These are phyloP conservation scores for Mycena vulgaris DNA, from an alignment of 768 basidiomycete genomes.

Conservation along the genomic window DNA sequence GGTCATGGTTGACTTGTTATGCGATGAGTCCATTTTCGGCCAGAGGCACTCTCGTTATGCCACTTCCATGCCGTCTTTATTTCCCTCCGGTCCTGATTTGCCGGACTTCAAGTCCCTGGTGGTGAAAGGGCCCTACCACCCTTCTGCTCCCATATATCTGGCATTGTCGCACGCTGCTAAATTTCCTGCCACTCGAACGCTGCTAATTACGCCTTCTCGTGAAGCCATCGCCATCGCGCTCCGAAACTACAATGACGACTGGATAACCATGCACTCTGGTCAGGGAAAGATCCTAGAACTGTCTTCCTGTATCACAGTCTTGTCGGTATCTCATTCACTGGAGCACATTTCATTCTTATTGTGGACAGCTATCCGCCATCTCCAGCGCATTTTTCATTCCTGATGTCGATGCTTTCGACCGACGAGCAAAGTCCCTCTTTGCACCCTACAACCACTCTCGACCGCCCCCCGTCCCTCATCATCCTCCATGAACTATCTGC, in stretches of 20 bases:
- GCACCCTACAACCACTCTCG: conserved; percentile 46
- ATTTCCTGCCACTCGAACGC: conserved; percentile 49
- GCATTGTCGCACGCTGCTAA: conserved; percentile 64
- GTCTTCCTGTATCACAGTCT: conserved; percentile 63
- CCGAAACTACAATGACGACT: conserved; percentile 66
- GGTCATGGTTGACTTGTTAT: too few species aligned
- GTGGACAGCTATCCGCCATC: conserved; percentile 73
- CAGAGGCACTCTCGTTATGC: too few species aligned
- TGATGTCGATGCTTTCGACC: conserved; percentile 61
- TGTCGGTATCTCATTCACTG: conserved; percentile 61
- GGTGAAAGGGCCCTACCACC: conserved; percentile 72
- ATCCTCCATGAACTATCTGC: conserved; percentile 73
- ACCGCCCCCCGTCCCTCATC: conserved; percentile 63
- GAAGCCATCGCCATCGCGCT: conserved; percentile 59
- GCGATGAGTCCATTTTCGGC: too few species aligned
- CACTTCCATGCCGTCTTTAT: conserved; percentile 51
- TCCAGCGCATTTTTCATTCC: conserved; percentile 66
- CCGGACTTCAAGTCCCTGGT: conserved; percentile 74
- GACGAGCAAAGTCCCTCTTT: conserved; percentile 36
- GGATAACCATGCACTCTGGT: conserved; percentile 63
- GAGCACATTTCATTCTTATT: conserved; percentile 17
- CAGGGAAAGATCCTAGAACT: conserved; percentile 53
- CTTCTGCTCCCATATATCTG: conserved; percentile 81
- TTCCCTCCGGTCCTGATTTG: conserved; percentile 62
- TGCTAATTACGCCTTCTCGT: conserved; percentile 72